These are phyloP conservation scores for Xylaria arbuscula DNA, from an alignment of 2,329 filamentous ascomycete genomes.

Conservation along the genomic window DNA sequence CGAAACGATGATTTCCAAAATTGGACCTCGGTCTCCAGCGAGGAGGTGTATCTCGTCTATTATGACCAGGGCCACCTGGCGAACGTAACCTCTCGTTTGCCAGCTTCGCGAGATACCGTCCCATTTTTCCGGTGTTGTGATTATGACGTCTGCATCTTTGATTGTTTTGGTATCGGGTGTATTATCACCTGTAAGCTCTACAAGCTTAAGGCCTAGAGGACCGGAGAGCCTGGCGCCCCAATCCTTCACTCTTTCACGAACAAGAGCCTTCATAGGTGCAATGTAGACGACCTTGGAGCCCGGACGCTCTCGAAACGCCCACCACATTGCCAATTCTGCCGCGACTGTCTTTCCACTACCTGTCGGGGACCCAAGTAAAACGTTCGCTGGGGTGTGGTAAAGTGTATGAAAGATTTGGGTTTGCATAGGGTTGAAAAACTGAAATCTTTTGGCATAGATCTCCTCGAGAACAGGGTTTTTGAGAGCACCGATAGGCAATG, in stretches of 20 bases:
- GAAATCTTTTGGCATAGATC: slow-evolving; percentile 87
- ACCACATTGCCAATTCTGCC: slow-evolving; percentile 98
- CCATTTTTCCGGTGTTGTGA: slow-evolving; percentile 99
- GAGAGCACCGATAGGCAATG: slow-evolving; percentile 84
- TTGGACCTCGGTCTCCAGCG: slow-evolving; percentile 95
- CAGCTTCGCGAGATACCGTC: slow-evolving; percentile 99
- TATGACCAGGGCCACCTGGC: slow-evolving; percentile 93
- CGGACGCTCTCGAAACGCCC: slow-evolving; percentile 93
- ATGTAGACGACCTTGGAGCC: slow-evolving; percentile 99
- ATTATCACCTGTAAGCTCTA: slow-evolving; percentile 97
- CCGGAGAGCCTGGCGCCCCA: slow-evolving; percentile 86
- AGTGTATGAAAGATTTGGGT: slow-evolving; percentile 98
- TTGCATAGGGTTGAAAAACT: slow-evolving; percentile 99
- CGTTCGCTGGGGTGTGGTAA: slow-evolving; percentile 91
- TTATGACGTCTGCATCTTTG: slow-evolving; percentile 94
- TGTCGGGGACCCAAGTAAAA: slow-evolving; percentile 93
- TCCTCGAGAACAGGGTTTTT: slow-evolving; percentile 90
- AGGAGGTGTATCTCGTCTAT: slow-evolving; percentile 98
- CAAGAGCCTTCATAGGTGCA: slow-evolving; percentile 98
- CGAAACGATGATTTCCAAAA: slow-evolving; percentile 94
- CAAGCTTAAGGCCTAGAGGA: slow-evolving; percentile 87
- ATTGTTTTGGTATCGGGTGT: slow-evolving; percentile 97
- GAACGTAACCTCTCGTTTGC: slow-evolving; percentile 96
- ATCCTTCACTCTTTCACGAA: slow-evolving; percentile 94
- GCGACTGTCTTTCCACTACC: slow-evolving; percentile 98